phyloP scores from a whole-genome alignment of 164 flowering plant species.

The Cinnamomum chago region DNA sequence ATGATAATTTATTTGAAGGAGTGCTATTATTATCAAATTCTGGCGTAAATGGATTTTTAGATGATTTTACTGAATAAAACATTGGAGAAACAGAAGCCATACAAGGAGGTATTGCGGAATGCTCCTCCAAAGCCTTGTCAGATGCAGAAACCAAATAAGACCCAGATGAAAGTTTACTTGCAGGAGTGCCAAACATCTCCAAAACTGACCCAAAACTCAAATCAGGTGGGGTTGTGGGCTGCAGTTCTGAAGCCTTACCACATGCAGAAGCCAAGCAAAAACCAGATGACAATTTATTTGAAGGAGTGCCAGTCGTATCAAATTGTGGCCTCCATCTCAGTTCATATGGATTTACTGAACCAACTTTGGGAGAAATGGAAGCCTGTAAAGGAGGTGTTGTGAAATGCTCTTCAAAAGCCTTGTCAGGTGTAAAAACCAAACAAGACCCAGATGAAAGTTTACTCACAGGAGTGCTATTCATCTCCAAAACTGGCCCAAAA shows the following conservation, averaged over 20 bases:
- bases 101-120: conserved; percentile 50
- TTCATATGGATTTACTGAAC: not conserved
- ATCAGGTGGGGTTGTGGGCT: not conserved
- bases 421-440: conserved; percentile 23
- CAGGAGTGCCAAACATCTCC: conserved; percentile 33
- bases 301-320: conserved; percentile 4
- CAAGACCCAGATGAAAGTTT: conserved; percentile 25
- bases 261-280: conserved; percentile 16
- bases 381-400: conserved; percentile 67
- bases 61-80: not conserved
- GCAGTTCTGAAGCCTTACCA: conserved; percentile 10
- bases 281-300: conserved; percentile 17
- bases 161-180: conserved; percentile 24
- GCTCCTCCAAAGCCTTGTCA: conserved; percentile 16
- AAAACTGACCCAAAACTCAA: not conserved
- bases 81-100: conserved; percentile 40
- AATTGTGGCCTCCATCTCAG: conserved; percentile 17
- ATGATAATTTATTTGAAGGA: conserved; percentile 6
- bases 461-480: conserved; percentile 32
- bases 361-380: conserved; percentile 42
- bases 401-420: conserved; percentile 13
- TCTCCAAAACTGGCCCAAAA: conserved; percentile 10
- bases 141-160: conserved; percentile 24
- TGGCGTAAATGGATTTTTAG: conserved; percentile 12
- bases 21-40: conserved; percentile 10